Percentiles rank a stretch among this genome's conserved stretches.
phyloP scores from a whole-genome alignment of 306 rosid species.

The Quercus bicolor region DNA sequence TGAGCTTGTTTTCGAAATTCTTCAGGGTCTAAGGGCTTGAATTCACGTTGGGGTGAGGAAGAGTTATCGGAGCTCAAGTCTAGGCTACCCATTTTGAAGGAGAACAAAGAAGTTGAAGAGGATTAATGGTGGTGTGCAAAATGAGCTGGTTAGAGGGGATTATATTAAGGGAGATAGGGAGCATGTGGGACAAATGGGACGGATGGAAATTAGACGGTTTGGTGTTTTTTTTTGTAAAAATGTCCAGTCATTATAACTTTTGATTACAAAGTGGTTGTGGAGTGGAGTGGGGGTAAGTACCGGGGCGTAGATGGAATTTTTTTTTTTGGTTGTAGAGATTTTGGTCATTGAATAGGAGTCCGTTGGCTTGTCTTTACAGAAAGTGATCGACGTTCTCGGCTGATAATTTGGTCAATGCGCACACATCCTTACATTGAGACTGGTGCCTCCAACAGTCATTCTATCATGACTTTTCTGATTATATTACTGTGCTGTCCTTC shows the following conservation, averaged over 20 bases:
- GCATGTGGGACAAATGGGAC: not conserved
- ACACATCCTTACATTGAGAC: too few relatives aligned
- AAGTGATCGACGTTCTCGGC: too few relatives aligned
- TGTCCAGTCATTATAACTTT: not conserved
- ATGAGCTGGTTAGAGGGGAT: not conserved
- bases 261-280: not conserved
- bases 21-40: conserved; percentile 47
- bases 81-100: conserved; percentile 31
- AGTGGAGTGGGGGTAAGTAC: not conserved
- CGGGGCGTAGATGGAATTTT: not conserved
- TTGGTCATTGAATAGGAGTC: not conserved
- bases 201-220: not conserved
- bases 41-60: not conserved
- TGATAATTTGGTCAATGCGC: too few relatives aligned
- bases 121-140: not conserved
- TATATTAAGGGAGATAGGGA: not conserved
- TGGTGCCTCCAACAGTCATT: too few relatives aligned
- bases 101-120: not conserved
- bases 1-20: conserved; percentile 60
- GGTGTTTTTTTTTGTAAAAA: not conserved
- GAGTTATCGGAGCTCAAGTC: conserved; percentile 9
- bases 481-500: too few relatives aligned
- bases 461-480: too few relatives aligned
- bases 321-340: not conserved
- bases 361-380: too few relatives aligned